Evolutionary conservation across 306 rosid species (phyloP).

Genomic region (Astragalus membranaceus): DNA sequence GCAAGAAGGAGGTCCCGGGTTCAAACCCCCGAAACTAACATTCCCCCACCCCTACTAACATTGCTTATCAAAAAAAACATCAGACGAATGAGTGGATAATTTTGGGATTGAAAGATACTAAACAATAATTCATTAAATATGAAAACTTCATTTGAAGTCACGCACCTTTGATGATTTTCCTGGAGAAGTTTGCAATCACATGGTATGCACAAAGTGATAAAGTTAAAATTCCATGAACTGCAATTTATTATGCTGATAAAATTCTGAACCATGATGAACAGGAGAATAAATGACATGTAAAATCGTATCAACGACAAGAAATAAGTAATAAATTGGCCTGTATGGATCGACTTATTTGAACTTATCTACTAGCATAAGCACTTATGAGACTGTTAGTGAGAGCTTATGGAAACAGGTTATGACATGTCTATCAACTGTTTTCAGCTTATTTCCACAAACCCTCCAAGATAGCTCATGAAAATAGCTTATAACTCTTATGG

Average conservation of each 20-base stretch:
- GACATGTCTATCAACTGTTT: no score
- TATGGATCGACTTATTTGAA: no score
- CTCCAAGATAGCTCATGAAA: no score
- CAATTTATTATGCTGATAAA: conserved; percentile 17
- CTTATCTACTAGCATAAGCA: no score
- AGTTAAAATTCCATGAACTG: conserved; percentile 33
- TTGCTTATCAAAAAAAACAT: no score
- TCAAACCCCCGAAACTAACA: no score
- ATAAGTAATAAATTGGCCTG: neutral
- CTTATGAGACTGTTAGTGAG: no score
- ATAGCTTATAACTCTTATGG: no score
- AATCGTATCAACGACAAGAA: conserved; percentile 12
- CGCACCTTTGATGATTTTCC: conserved; percentile 80
- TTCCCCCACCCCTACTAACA: no score
- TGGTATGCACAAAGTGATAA: conserved; percentile 35
- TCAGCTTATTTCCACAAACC: no score
- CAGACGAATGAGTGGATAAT: neutral
- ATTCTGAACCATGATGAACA: conserved; percentile 6
- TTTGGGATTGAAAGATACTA: neutral
- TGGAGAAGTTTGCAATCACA: conserved; percentile 39
- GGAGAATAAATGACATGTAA: neutral
- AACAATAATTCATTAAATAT: neutral
- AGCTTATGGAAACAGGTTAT: no score
- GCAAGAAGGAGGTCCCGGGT: no score
- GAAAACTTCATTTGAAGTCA: conserved; percentile 14